Conservation (phyloP, 208 protist genomes). For the Kentomonas sorsogonicus region DNA sequence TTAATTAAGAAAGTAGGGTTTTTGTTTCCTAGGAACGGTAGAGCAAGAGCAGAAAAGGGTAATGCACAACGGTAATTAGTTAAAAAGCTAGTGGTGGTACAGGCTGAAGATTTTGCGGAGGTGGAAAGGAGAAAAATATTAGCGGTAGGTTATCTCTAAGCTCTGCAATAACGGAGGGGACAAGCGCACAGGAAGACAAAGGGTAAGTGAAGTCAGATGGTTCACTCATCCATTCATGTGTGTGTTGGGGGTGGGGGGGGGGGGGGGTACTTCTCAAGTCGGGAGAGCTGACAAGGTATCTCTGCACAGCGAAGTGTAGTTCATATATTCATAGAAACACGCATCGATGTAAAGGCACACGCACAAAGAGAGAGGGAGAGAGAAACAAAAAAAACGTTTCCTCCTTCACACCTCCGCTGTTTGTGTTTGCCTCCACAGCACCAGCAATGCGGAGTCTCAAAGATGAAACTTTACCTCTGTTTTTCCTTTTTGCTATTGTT, state of each 20-base stretch:
- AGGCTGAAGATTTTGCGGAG: no score
- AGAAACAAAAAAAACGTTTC: background rate
- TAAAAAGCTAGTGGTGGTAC: background rate
- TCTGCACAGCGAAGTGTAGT: background rate
- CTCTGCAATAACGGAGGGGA: no score
- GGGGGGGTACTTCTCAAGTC: no score
- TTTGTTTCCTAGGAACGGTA: slow-evolving; percentile 10
- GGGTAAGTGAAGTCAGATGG: background rate
- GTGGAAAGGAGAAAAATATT: no score
- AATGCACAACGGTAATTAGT: no score
- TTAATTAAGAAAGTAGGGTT: background rate
- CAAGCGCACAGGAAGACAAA: background rate
- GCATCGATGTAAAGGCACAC: background rate
- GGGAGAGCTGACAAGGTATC: no score
- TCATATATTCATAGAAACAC: background rate
- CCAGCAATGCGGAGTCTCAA: background rate
- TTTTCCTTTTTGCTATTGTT: no score
- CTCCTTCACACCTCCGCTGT: background rate
- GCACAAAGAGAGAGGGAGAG: background rate
- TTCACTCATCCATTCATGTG: background rate
- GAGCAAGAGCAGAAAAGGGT: no score
- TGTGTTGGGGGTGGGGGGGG: no score
- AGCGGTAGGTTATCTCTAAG: no score
- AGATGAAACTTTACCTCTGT: no score
- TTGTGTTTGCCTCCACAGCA: background rate